Base-by-base conservation (phyloP, 139 green algal species). In the Chlamydomonas eustigma region DNA sequence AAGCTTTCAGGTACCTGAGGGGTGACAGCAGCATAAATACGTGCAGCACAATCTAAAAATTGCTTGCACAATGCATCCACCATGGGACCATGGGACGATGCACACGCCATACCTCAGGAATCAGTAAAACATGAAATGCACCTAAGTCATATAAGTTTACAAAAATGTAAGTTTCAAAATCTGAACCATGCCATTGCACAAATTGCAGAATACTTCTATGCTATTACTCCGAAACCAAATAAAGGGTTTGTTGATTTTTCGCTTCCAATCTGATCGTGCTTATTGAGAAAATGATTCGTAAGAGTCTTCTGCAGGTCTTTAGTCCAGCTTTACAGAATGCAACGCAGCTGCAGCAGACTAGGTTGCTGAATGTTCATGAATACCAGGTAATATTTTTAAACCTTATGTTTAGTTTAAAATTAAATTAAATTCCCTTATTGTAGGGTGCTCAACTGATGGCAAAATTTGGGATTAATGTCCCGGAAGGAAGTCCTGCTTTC, bases 351-450 rank as follows among this genome's bases (percentile, higher is more conserved):
- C 85, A 90, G 74, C 80, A 87, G 50, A 50, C 78, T 1, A 85
- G 94, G 0, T 93, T 88, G 51, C 81, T 98, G 1, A 98, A 98
- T 71, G 75, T 98, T 0, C 95, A 98, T 66, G 95, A 98, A 76
- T 98, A 97, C 74, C 95, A 98, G 90, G 92, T 90, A 66, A 24
- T n/a, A n/a, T n/a, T n/a, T n/a, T n/a, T n/a, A n/a, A n/a, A n/a
- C n/a, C n/a, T n/a, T n/a, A n/a, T n/a, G n/a, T n/a, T n/a, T n/a
- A n/a, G n/a, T n/a, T n/a, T n/a, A n/a, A n/a, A n/a, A n/a, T n/a
- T n/a, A n/a, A n/a, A n/a, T n/a, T n/a, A n/a, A 12, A 58, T 58
- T 28, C 44, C 25, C 18, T 37, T 28, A 24, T 70, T 63, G 37
- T 88, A 98, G 94, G 92, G 94, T n/a, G 93, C 96, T 12, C 77